These are phyloP conservation scores for Diplogelasinospora grovesii DNA, from an alignment of 495 filamentous ascomycete genomes.

Conservation along the genomic window DNA sequence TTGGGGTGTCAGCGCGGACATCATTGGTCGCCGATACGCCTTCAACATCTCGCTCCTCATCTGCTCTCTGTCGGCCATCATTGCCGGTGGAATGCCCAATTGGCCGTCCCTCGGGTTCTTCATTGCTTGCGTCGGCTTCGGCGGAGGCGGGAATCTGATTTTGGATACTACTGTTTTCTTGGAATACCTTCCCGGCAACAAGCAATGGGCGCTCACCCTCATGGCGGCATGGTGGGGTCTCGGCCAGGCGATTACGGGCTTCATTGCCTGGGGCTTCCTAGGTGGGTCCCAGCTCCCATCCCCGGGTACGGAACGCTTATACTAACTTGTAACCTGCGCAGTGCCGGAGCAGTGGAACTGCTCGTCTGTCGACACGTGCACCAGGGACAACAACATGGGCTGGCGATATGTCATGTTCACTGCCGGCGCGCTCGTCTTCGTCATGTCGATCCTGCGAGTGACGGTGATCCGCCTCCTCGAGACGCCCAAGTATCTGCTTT, in stretches of 20 bases:
- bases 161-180: slow-evolving; percentile 70
- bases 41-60: slow-evolving; percentile 68
- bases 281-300: slow-evolving; percentile 35
- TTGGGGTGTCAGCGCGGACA: slow-evolving; percentile 72
- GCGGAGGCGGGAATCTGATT: slow-evolving; percentile 67
- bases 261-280: slow-evolving; percentile 73
- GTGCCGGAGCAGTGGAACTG: slow-evolving; percentile 50
- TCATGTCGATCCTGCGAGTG: slow-evolving; percentile 59
- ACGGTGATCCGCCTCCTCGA: slow-evolving; percentile 61
- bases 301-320: neutral
- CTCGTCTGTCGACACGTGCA: slow-evolving; percentile 48
- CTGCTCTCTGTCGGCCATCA: slow-evolving; percentile 57
- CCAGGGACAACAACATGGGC: slow-evolving; percentile 61
- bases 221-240: slow-evolving; percentile 76
- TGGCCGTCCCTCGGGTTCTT: slow-evolving; percentile 61
- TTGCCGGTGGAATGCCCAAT: slow-evolving; percentile 64
- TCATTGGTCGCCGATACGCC: slow-evolving; percentile 63
- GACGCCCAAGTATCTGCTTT: slow-evolving; percentile 67
- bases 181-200: slow-evolving; percentile 68
- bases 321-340: slow-evolving; percentile 3
- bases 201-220: slow-evolving; percentile 71
- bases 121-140: slow-evolving; percentile 62
- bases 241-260: slow-evolving; percentile 60
- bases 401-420: slow-evolving; percentile 75
- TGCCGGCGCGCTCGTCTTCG: slow-evolving; percentile 57